Evolutionary conservation across 2,329 filamentous ascomycete genomes (phyloP), one percentile per base, ranked within the genome.

Genomic region (Westerdykella ornata): DNA sequence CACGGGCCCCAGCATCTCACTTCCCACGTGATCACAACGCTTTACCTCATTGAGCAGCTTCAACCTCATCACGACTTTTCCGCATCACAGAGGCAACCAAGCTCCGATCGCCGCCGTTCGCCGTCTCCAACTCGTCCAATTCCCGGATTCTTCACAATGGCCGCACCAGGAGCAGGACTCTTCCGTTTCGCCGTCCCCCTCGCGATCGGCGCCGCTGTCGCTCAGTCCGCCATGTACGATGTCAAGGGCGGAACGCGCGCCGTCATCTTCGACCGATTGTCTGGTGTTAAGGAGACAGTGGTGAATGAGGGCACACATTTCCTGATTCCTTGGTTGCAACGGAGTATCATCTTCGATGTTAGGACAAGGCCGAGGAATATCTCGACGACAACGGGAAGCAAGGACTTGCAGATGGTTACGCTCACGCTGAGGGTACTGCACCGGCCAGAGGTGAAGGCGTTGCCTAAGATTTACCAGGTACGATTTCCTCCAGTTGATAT

Each of bases 361-460:
- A 84, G 92, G 51, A 98, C 94, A 43, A 94, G 94, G 78, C 92
- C 92, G 47, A 80, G 92, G 65, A 97, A 95, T 68, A 97, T 98
- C 67, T 87, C 85, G 53, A 98, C 92, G 19, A 98, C 92, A 17
- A 98, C 92, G 11, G 92, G 92, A 44, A 90, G 84, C 78, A 98
- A 98, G 80, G 92, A 98, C 73, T 71, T 98, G 76, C 92, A 98
- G 75, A 98, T 98, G 92, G 92, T 98, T 62, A 96, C 88, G 77
- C 78, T 98, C 76, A 98, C 92, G 40, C 77, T 98, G 66, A 80
- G 92, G 69, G 92, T 98, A 51, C 72, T 98, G 68, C 90, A 97
- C 72, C 79, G 94, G 57, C 92, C 94, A 5, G 90, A 95, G 43
- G 90, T 98, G 59, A 81, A 87, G 75, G 80, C 83, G 59, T 74